Evolutionary conservation across 2,329 filamentous ascomycete genomes (phyloP).

Genomic region (Coniochaeta pulveracea): DNA sequence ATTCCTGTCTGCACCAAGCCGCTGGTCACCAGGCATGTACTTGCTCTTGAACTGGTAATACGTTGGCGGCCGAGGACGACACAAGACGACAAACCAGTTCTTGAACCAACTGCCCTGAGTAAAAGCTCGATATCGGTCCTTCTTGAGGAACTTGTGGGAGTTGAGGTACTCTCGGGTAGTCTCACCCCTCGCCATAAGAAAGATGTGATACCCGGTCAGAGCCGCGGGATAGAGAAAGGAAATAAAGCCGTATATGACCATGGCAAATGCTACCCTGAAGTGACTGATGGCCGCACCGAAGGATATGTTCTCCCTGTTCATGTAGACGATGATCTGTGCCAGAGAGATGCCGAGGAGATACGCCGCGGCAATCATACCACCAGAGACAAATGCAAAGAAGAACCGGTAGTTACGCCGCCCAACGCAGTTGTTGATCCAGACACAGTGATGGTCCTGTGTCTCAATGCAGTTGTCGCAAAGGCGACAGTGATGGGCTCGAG

Average conservation of each 20-base stretch:
- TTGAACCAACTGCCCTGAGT: conserved; percentile 62
- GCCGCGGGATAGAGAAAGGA: conserved; percentile 71
- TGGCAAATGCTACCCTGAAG: conserved; percentile 74
- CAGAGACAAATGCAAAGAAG: conserved; percentile 85
- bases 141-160: conserved; percentile 87
- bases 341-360: conserved; percentile 69
- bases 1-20: conserved; percentile 46
- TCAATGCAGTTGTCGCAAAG: conserved; percentile 96
- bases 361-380: conserved; percentile 63
- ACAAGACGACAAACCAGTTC: conserved; percentile 75
- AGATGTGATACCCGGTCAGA: conserved; percentile 80
- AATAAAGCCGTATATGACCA: conserved; percentile 74
- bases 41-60: conserved; percentile 78
- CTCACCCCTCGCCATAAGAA: conserved; percentile 81
- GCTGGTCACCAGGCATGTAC: conserved; percentile 74
- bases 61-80: conserved; percentile 72
- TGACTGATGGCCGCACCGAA: conserved; percentile 59
- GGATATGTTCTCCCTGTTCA: conserved; percentile 46
- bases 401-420: conserved; percentile 96
- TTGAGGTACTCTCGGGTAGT: conserved; percentile 95
- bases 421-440: conserved; percentile 98
- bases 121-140: conserved; percentile 84
- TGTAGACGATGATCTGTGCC: conserved; percentile 70
- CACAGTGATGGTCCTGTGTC: conserved; percentile 94
- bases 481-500: conserved; percentile 90